These are phyloP conservation scores for Solanum bulbocastanum DNA, from an alignment of 257 asterid genomes.

Conservation along the genomic window DNA sequence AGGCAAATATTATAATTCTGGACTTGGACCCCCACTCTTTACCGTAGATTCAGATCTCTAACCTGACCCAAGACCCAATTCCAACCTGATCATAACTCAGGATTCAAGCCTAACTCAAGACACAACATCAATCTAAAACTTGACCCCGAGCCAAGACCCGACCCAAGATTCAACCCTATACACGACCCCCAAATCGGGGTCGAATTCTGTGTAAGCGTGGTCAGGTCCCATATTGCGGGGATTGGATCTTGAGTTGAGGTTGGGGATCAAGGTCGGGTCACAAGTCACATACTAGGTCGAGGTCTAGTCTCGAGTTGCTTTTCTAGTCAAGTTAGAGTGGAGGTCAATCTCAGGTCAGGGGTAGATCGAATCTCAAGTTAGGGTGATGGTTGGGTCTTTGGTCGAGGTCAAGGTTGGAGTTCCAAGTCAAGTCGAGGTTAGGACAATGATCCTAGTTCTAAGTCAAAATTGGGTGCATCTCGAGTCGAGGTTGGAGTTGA, in stretches of 20 bases:
- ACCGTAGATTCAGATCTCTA: background rate
- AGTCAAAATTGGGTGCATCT: background rate
- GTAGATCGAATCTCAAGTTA: too few species aligned
- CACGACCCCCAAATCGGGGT: accelerated
- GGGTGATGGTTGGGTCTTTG: background rate
- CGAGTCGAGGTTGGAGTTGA: background rate
- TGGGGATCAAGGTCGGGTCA: background rate
- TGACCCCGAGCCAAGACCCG: background rate
- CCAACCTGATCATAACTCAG: too few species aligned
- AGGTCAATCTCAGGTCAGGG: too few species aligned
- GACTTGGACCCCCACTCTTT: background rate
- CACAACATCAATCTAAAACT: background rate
- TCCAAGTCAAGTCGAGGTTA: background rate
- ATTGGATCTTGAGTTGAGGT: background rate
- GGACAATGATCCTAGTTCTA: background rate
- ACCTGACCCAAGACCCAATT: too few species aligned
- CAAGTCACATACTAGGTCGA: background rate
- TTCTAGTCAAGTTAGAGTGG: background rate
- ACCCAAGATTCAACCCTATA: background rate
- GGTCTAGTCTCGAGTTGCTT: background rate
- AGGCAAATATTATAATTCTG: background rate
- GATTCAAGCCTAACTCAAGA: background rate
- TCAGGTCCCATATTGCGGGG: background rate
- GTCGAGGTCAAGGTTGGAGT: background rate
- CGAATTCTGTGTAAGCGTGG: background rate